Conservation (phyloP, 83 land plant genomes). For the Diphasiastrum complanatum region DNA sequence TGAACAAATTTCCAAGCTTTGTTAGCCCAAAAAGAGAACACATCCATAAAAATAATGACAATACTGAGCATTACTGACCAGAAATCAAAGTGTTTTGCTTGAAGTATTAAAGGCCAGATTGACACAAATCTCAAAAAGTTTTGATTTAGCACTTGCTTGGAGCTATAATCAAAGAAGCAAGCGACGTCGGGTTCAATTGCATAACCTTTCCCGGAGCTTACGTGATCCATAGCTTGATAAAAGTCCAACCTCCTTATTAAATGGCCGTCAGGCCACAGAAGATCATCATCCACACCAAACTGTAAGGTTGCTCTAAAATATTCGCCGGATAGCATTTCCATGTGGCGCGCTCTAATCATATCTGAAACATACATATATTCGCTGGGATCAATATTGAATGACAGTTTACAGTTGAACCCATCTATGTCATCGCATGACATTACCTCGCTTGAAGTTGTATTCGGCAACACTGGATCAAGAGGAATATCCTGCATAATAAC, state of each 20-base stretch:
- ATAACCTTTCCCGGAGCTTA: conserved; percentile 6
- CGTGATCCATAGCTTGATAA: conserved; percentile 1
- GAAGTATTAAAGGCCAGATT: conserved; percentile 14
- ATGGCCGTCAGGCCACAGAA: conserved; percentile 12
- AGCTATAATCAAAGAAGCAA: conserved; percentile 6
- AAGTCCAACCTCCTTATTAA: conserved; percentile 2
- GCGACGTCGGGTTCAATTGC: not conserved
- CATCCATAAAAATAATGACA: not conserved
- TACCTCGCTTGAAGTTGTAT: too few relatives aligned
- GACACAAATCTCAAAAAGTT: conserved; percentile 12
- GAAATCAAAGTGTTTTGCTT: conserved; percentile 7
- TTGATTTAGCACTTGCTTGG: conserved; percentile 7
- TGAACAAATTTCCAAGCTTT: conserved; percentile 9
- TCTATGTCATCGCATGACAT: not conserved
- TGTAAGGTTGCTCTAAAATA: not conserved
- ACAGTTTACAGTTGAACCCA: not conserved
- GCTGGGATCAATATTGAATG: conserved; percentile 1
- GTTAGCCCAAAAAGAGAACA: conserved; percentile 10
- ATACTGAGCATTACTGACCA: conserved; percentile 2
- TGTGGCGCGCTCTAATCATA: not conserved
- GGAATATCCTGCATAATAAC: not conserved
- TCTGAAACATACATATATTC: not conserved
- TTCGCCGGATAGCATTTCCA: not conserved
- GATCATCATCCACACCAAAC: conserved; percentile 11
- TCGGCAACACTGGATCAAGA: not conserved